A percentile compares a stretch with the other conserved stretches of the same genome.
These are phyloP conservation scores for Larix kaempferi DNA, from an alignment of 75 land plant species.

Conservation along the genomic window DNA sequence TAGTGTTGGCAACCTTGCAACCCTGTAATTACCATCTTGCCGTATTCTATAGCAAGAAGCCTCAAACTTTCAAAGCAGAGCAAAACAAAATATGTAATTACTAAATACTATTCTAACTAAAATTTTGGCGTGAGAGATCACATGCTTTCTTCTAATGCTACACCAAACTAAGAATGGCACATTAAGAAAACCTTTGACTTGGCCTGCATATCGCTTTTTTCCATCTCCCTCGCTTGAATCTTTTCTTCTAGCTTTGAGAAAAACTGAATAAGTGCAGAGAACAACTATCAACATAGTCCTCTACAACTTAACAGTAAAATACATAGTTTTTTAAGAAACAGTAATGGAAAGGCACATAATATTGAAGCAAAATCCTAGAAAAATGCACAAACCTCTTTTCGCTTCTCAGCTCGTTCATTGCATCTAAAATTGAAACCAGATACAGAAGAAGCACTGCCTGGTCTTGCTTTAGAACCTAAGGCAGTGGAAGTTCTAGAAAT, in stretches of 20 bases:
- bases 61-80: neutral
- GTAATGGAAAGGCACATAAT: neutral
- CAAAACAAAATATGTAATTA: neutral
- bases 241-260: slow-evolving; percentile 46
- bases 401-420: slow-evolving; percentile 70
- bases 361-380: neutral
- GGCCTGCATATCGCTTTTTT: slow-evolving; percentile 43
- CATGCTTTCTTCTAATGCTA: neutral
- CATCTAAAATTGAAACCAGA: slow-evolving; percentile 57
- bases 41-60: neutral
- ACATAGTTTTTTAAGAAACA: neutral
- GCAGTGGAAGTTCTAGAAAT: slow-evolving; percentile 1
- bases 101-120: neutral
- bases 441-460: slow-evolving; percentile 16
- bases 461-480: slow-evolving; percentile 9
- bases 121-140: neutral
- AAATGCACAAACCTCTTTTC: slow-evolving; percentile 56
- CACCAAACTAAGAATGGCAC: neutral
- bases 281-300: slow-evolving; percentile 9
- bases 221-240: slow-evolving; percentile 45
- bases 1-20: neutral
- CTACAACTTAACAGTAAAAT: neutral
- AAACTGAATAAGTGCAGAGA: slow-evolving; percentile 26
- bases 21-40: neutral
- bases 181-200: slow-evolving; percentile 39